Conservation (phyloP, 2,329 filamentous ascomycete genomes). For the Pseudogymnoascus sp. region DNA sequence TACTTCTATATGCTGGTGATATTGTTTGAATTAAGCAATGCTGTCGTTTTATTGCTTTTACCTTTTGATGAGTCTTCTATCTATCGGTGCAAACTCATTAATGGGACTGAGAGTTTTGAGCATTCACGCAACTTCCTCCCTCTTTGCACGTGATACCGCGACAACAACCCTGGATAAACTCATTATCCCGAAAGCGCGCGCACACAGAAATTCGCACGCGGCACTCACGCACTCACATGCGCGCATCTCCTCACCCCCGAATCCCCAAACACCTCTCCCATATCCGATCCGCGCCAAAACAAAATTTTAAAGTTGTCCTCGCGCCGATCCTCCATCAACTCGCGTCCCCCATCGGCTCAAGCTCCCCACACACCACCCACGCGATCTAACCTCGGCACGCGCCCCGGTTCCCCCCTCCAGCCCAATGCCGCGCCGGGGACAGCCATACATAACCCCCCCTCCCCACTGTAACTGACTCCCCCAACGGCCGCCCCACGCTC, state of each 20-base stretch:
- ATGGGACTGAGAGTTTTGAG: neutral
- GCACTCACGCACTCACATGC: too few species aligned
- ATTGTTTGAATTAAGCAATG: neutral
- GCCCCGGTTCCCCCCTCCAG: neutral
- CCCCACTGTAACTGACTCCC: neutral
- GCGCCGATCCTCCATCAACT: neutral
- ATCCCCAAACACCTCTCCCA: too few species aligned
- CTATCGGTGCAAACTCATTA: neutral
- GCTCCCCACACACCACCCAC: neutral
- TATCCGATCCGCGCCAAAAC: neutral
- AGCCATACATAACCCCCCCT: neutral
- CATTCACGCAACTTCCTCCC: neutral
- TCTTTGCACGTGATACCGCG: neutral
- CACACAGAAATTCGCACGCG: too few species aligned
- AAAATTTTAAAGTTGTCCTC: neutral
- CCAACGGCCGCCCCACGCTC: neutral
- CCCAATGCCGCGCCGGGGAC: too few species aligned
- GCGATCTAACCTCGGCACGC: slow-evolving; percentile 1
- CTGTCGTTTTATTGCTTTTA: neutral
- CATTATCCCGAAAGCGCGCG: neutral
- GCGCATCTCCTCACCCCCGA: neutral
- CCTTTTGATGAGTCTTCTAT: too few species aligned
- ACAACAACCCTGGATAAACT: neutral
- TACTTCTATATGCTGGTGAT: neutral
- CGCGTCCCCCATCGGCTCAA: neutral